Evolutionary conservation across 2,329 filamentous ascomycete genomes (phyloP).

Genomic region (Fusarium redolens): DNA sequence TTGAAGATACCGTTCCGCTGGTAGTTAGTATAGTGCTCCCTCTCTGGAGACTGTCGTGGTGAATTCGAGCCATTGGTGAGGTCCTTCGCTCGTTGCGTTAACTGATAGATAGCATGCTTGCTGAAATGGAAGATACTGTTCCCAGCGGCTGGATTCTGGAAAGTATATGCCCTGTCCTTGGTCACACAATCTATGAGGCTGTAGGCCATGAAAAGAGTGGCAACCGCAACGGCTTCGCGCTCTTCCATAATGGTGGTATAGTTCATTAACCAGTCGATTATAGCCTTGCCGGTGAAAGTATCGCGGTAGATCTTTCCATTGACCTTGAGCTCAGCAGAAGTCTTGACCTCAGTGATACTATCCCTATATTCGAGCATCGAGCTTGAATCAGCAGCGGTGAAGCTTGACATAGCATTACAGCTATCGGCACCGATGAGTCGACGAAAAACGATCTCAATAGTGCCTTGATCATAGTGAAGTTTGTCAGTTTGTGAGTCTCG

Average conservation of each 20-base stretch:
- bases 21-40: constrained; percentile 59
- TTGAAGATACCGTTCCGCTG: constrained; percentile 71
- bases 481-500: constrained; percentile 87
- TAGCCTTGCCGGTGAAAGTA: constrained; percentile 90
- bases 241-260: constrained; percentile 95
- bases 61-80: constrained; percentile 64
- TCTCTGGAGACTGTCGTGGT: constrained; percentile 69
- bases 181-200: constrained; percentile 81
- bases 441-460: constrained; percentile 93
- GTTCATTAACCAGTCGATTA: constrained; percentile 95
- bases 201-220: constrained; percentile 84
- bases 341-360: constrained; percentile 90
- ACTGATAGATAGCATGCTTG: constrained; percentile 86
- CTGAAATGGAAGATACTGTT: constrained; percentile 82
- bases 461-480: constrained; percentile 85
- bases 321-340: constrained; percentile 87
- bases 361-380: constrained; percentile 93
- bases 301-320: constrained; percentile 81
- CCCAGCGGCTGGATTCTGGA: constrained; percentile 63
- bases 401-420: constrained; percentile 82
- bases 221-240: constrained; percentile 85
- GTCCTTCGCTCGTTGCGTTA: constrained; percentile 84
- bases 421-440: constrained; percentile 86
- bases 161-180: constrained; percentile 74
- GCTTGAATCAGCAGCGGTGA: constrained; percentile 84